These are phyloP conservation scores for Neofusicoccum kwambonambiense DNA, from an alignment of 2,329 filamentous ascomycete species.

Conservation along the genomic window DNA sequence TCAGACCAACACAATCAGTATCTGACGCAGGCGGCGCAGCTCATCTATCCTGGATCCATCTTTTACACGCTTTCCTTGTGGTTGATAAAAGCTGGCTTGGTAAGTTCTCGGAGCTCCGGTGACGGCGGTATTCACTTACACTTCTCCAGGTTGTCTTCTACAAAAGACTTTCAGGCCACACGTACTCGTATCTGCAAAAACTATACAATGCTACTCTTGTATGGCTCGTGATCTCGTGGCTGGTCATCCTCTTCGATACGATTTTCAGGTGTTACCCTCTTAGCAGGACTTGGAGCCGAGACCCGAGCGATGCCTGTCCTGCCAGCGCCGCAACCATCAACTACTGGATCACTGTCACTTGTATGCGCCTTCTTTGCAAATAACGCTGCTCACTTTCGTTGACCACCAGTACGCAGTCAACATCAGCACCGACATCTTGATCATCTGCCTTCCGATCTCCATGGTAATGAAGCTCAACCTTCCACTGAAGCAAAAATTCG, in stretches of 20 bases:
- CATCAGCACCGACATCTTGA: slow-evolving; percentile 18
- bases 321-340: slow-evolving; percentile 6
- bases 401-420: not conserved
- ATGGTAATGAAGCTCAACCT: slow-evolving; percentile 39
- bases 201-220: slow-evolving; percentile 40
- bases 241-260: slow-evolving; percentile 40
- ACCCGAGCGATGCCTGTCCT: slow-evolving; percentile 22
- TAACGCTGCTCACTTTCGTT: not conserved
- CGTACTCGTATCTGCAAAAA: slow-evolving; percentile 33
- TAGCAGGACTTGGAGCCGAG: slow-evolving; percentile 26
- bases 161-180: slow-evolving; percentile 39
- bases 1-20: not conserved
- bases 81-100: slow-evolving; percentile 43
- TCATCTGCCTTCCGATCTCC: slow-evolving; percentile 35
- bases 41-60: slow-evolving; percentile 43
- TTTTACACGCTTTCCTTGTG: slow-evolving; percentile 44
- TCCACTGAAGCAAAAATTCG: slow-evolving; percentile 34
- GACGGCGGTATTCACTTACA: not conserved
- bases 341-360: slow-evolving; percentile 17
- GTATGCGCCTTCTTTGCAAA: not conserved
- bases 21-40: slow-evolving; percentile 23
- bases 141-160: slow-evolving; percentile 34
- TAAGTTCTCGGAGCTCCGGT: slow-evolving; percentile 17
- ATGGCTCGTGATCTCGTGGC: slow-evolving; percentile 31
- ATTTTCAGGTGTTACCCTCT: slow-evolving; percentile 42